A percentile compares a stretch with the other conserved stretches of the same genome.
phyloP scores from a whole-genome alignment of 148 eudicot species.

The Bassia scoparia region DNA sequence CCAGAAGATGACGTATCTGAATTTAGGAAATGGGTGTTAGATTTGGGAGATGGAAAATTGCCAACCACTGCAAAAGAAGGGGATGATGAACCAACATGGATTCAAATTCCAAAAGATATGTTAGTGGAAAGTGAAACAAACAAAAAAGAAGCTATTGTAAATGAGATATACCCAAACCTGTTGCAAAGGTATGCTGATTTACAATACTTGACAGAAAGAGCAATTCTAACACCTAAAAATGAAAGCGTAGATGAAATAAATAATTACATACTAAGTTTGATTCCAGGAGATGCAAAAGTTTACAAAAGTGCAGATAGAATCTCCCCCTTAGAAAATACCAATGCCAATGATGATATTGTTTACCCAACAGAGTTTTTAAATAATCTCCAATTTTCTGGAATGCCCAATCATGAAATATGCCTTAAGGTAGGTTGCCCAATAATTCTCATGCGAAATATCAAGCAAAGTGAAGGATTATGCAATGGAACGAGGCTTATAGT shows the following conservation, averaged over 20 bases:
- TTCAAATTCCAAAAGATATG: not conserved
- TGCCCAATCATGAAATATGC: not conserved
- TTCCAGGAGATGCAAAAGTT: not conserved
- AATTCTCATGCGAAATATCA: not conserved
- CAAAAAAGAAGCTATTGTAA: not conserved
- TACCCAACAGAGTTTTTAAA: conserved; percentile 10
- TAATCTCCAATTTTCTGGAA: not conserved
- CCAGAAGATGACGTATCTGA: not conserved
- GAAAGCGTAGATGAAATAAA: conserved; percentile 7
- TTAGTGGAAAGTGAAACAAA: not conserved
- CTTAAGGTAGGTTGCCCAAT: conserved; percentile 5
- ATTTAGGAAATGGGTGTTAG: conserved; percentile 8
- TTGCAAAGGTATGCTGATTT: not conserved
- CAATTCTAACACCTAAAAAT: conserved; percentile 14
- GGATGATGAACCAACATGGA: conserved; percentile 6
- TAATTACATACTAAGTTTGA: not conserved
- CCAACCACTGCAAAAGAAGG: not conserved
- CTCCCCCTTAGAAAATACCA: not conserved
- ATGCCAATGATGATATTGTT: not conserved
- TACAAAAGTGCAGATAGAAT: conserved; percentile 11
- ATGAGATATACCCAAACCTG: not conserved
- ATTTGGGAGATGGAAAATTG: conserved; percentile 6
- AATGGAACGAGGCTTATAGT: conserved; percentile 9
- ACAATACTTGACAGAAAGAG: not conserved
- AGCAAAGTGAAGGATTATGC: not conserved